phyloP scores from a whole-genome alignment of 2,329 filamentous ascomycete species.

The Teratosphaeriaceae sp. region DNA sequence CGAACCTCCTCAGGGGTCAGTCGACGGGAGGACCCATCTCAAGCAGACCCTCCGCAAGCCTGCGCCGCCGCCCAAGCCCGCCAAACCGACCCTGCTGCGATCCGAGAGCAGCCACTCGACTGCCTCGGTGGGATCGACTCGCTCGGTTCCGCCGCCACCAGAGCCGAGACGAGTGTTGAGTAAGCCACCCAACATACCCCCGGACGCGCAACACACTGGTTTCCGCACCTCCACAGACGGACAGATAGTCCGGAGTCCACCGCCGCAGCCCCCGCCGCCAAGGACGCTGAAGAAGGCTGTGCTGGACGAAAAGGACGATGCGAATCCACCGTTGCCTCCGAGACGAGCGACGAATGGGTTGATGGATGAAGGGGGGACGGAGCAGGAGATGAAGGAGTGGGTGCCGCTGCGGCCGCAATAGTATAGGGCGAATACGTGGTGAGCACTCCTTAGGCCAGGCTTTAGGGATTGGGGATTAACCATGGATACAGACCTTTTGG shows the following conservation, averaged over 20 bases:
- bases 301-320: background rate
- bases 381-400: constrained; percentile 24
- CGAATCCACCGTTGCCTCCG: constrained; percentile 19
- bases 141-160: constrained; percentile 14
- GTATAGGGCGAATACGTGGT: too few relatives aligned
- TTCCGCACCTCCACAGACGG: constrained; percentile 1
- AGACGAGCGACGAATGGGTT: constrained; percentile 19
- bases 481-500: too few relatives aligned
- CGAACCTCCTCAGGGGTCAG: too few relatives aligned
- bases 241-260: constrained; percentile 3
- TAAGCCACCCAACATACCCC: background rate
- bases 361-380: constrained; percentile 23
- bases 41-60: constrained; percentile 27
- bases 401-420: constrained; percentile 22
- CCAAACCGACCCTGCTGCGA: constrained; percentile 27
- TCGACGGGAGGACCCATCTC: constrained; percentile 11
- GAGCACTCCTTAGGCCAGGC: too few relatives aligned
- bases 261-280: constrained; percentile 15
- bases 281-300: constrained; percentile 17
- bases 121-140: background rate
- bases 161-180: constrained; percentile 12
- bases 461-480: too few relatives aligned
- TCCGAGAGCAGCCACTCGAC: constrained; percentile 19
- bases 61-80: constrained; percentile 29
- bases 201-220: background rate